Evolutionary conservation across 129 eudicot genomes (phyloP), one percentile per base, ranked within the genome.

Genomic region (carrot (Daucus carota)): DNA sequence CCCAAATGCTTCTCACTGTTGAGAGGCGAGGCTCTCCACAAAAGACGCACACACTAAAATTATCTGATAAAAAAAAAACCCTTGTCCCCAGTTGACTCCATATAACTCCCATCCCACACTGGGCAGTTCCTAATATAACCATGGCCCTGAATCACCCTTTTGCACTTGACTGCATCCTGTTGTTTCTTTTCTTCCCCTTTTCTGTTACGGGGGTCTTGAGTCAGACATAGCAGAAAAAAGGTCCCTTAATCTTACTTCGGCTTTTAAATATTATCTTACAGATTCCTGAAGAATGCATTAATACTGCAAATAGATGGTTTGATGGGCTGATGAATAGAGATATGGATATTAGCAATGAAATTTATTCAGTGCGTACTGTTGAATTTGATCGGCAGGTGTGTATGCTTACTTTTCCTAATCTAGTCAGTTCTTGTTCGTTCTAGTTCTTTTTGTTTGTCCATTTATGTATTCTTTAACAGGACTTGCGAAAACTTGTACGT

Each of bases 321-420:
- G 89, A 91, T 81, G 99, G 97, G 31, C 83, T 94, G 63, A 77
- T 91, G 46, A 89, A 79, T 74, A 91, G 85, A 84, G 97, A 94
- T 77, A 76, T 77, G 62, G 63, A 74, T 78, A 85, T 89, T 72
- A 87, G 90, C 75, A 91, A 87, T 29, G 99, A 94, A 87, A 76
- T 94, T 75, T 94, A 94, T 84, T 94, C 97, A 28, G 84, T 94
- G 75, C 83, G 79, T 45, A 87, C 70, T 17, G 93, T 94, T 63
- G 97, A 91, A 28, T 91, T 91, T 88, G 97, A 94, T 75, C 90
- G 97, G 31, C 99, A 94, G 89, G 99, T 94, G 78, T 72, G 90
- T 77, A 84, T 42, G 15, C 36, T 24, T 29, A 40, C 66, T 43
- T 65, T 72, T 71, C 31, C 31, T 26, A 52, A 29, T 59, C 24